A percentile compares a stretch with the other conserved stretches of the same genome.
phyloP scores from a whole-genome alignment of 1,139 yeast species.

The Pneumocystis wakefieldiae region DNA sequence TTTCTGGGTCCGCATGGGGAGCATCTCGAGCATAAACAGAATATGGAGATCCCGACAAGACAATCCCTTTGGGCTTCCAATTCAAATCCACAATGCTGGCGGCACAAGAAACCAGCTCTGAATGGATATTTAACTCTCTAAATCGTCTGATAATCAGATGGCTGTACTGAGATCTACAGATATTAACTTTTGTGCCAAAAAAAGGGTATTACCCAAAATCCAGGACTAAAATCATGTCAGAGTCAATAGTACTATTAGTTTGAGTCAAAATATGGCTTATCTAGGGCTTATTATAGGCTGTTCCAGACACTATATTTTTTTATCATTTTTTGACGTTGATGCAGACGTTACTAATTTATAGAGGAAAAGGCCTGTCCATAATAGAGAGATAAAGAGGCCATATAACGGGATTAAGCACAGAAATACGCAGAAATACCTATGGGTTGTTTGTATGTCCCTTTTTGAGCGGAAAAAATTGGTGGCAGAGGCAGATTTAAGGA shows the following conservation, averaged over 20 bases:
- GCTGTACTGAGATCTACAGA: conserved; percentile 63
- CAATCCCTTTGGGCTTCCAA: conserved; percentile 89
- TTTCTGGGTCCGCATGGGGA: conserved; percentile 93
- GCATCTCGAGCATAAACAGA: conserved; percentile 90
- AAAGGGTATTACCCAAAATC: conserved; percentile 51
- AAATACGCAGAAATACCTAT: no score
- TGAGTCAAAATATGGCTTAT: no score
- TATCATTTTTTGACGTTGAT: not conserved
- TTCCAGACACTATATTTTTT: not conserved
- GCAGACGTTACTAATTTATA: not conserved
- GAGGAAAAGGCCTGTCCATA: no score
- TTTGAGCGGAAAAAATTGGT: no score
- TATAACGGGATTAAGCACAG: no score
- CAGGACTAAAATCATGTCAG: conserved; percentile 87
- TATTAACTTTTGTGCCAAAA: not conserved
- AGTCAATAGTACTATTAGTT: not conserved
- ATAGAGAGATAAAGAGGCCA: no score
- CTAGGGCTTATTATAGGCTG: not conserved
- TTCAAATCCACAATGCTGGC: conserved; percentile 76
- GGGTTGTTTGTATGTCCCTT: no score
- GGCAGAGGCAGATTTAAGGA: no score
- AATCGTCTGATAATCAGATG: conserved; percentile 93
- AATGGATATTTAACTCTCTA: conserved; percentile 94
- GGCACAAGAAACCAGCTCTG: conserved; percentile 98
- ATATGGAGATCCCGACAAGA: conserved; percentile 94